Evolutionary conservation across 2,329 filamentous ascomycete genomes (phyloP), one percentile per base, ranked within the genome.

Genomic region (Penicillium sclerotiorum): DNA sequence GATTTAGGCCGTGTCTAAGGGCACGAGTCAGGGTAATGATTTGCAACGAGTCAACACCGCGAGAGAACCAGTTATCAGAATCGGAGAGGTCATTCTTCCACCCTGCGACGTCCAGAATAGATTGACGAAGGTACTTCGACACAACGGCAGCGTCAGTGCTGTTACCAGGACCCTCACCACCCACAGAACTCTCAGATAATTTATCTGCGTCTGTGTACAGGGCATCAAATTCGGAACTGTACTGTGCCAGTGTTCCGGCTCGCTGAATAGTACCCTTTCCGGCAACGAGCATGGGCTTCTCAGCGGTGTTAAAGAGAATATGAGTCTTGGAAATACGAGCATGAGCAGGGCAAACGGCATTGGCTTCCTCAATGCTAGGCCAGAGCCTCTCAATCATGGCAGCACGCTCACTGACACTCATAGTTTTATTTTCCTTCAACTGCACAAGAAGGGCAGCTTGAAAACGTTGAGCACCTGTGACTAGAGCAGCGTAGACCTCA

Each of bases 341-440:
- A 25, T 33, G 41, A 20, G 22, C 41, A 17, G 41, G 41, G 18
- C 5, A 8, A 12, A 9, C 12, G 2, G 47, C 28, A 47, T 73
- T 73, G 5, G 64, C 66, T 23, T 64, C 49, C 30, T 61, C 53
- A 4, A 72, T 61, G 9, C 52, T 58, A 5, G 66, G 65, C 62
- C 66, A 67, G 13, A 72, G 37, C 6, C 56, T 50, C 15, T 66
- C 61, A 13, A 44, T 62, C 2, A 59, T 35, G 1, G 44, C 49
- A 1, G 52, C 56, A n/a, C 49, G 44, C 8, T 63, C 57, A n/a
- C 8, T 33, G 1, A 21, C 27, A 8, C 17, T 33, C 18, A 30
- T 9, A 15, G 7, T 11, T n/a, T 44, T 36, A 5, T 12, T n/a
- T 6, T n/a, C 18, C 8, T 8, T 12, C 5, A 25, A 20, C 27